phyloP scores from a whole-genome alignment of 164 flowering plant genomes.

The Stephania japonica region DNA sequence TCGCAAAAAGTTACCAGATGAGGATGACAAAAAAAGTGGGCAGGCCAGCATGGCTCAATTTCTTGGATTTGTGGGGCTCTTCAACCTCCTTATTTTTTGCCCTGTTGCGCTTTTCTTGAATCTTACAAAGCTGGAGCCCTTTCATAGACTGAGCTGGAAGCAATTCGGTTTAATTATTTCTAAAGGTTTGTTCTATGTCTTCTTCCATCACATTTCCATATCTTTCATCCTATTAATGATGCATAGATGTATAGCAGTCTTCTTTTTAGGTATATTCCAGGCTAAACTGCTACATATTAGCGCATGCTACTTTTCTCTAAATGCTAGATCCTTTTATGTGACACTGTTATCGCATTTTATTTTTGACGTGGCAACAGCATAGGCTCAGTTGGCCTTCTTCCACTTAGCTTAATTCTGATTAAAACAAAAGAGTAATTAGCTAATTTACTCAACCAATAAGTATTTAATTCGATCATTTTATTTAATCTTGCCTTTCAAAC shows the following conservation, averaged over 20 bases:
- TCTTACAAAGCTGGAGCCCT: constrained; percentile 61
- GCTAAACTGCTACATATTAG: no score
- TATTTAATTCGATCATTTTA: no score
- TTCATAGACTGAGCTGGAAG: constrained; percentile 54
- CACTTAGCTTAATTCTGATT: no score
- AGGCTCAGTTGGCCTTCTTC: no score
- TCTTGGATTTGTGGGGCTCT: constrained; percentile 88
- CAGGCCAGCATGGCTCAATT: constrained; percentile 82
- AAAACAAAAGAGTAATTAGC: no score
- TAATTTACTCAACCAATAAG: no score
- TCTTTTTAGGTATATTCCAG: no score
- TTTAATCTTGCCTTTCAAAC: no score
- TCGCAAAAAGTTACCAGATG: constrained; percentile 76
- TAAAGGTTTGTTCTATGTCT: constrained; percentile 55
- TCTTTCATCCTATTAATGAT: neutral
- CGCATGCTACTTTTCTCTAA: neutral
- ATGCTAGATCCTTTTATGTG: no score
- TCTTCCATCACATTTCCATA: neutral
- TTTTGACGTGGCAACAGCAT: no score
- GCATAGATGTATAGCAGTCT: neutral
- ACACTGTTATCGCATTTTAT: no score
- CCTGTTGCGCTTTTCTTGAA: constrained; percentile 79
- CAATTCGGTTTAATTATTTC: constrained; percentile 76
- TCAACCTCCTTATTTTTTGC: constrained; percentile 74
- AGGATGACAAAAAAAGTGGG: constrained; percentile 53